phyloP scores from a whole-genome alignment of 176 grass and related monocot genomes.

The Saccharum spontaneum region DNA sequence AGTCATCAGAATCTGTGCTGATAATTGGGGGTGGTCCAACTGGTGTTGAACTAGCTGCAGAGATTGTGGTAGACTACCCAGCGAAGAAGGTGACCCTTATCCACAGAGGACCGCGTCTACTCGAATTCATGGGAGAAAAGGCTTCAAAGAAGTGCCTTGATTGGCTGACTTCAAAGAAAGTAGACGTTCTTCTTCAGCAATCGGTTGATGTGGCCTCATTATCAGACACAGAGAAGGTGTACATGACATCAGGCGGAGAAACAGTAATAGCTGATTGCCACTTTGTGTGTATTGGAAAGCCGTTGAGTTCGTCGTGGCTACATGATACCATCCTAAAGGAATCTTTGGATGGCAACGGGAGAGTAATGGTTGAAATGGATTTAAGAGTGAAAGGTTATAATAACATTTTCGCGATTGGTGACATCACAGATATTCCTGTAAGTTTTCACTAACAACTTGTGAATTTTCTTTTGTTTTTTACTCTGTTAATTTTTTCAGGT shows the following conservation, averaged over 20 bases:
- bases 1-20: slow-evolving; percentile 65
- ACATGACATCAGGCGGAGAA: slow-evolving; percentile 65
- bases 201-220: slow-evolving; percentile 58
- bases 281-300: slow-evolving; percentile 61
- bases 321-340: too few species aligned
- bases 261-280: slow-evolving; percentile 70
- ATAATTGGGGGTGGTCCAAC: slow-evolving; percentile 90
- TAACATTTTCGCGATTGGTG: too few species aligned
- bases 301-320: too few species aligned
- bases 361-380: too few species aligned
- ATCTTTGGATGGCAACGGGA: too few species aligned
- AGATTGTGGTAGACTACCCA: slow-evolving; percentile 79
- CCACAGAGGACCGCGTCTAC: slow-evolving; percentile 71
- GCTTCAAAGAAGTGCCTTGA: slow-evolving; percentile 72
- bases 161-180: slow-evolving; percentile 84
- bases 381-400: too few species aligned
- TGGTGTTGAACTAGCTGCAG: slow-evolving; percentile 94
- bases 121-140: slow-evolving; percentile 72
- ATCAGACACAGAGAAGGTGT: slow-evolving; percentile 40
- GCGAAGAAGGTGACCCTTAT: slow-evolving; percentile 84
- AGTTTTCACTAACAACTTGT: too few species aligned
- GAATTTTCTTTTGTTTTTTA: too few species aligned
- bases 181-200: slow-evolving; percentile 81
- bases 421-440: too few species aligned
- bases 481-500: too few species aligned